Base-by-base conservation (phyloP, 768 basidiomycete genomes). In the Tremella yokohamensis region DNA sequence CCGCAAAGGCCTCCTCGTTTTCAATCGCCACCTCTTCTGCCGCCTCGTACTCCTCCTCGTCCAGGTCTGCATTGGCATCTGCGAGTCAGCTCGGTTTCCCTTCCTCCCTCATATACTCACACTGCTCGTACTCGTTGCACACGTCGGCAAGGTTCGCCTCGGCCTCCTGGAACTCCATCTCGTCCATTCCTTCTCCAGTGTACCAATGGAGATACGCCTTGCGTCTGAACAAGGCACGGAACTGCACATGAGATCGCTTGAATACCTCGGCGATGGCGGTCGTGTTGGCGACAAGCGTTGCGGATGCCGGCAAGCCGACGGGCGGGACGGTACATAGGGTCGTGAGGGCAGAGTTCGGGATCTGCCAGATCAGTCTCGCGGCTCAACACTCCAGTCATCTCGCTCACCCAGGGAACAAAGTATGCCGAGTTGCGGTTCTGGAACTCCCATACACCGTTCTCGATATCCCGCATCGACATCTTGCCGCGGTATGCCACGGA, bases 281-380 rank as follows among this genome's bases (percentile, higher is more conserved):
- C 7, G 72, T 67, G 64, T 73, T 73, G 26, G 72, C 69, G 0
- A 73, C 72, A 7, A 73, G 61, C 9, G 72, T 73, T n/a, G 69
- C 69, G 40, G 72, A 64, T 3, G 72, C 55, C 12, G 69, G 57
- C 38, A 63, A 62, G 34, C 65, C 72, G 12, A 64, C 54, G 13
- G 72, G 69, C 3, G 72, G 72, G 3, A 73, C 64, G 8, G 63
- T 64, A 44, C 69, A 70, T 3, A 70, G 61, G 6, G 72, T 70
- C 0, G 72, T 73, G 42, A 69, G 64, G 7, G 67, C 59, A 16
- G 62, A 64, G 52, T 67, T 70, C 29, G 72, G 72, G 50, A 73
- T 70, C 70, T 69, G 47, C 20, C 38, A 48, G 22, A 37, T 22
- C 15, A 29, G 56, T 51, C 52, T 19, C 18, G 13, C n/a, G n/a